Base-by-base conservation (phyloP, 768 basidiomycete genomes). In the Panellus pusillus region DNA sequence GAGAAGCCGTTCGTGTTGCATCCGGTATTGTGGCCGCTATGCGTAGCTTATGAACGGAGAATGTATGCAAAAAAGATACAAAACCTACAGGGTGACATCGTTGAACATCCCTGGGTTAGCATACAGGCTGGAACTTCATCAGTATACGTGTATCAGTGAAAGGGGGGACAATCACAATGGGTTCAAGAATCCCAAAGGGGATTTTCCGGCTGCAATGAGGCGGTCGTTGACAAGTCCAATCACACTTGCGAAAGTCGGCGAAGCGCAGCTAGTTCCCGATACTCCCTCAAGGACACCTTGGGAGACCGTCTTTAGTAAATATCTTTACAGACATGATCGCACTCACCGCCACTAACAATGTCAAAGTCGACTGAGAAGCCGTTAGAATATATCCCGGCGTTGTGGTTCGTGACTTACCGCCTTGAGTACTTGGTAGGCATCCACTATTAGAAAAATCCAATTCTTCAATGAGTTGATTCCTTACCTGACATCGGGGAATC, bases 171-270 rank as follows among this genome's bases (percentile, higher is more conserved):
- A 44, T 42, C 28, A 63, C 56, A 52, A 63, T 17, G 65, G 66
- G 50, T 68, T 67, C 55, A 65, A 53, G 58, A 65, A 68, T 9
- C 79, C 79, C 11, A 81, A 65, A 2, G 75, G 29, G 3, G 63
- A 37, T 52, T 70, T 70, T 0, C 71, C 70, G 0, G 63, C 68
- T 1, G 60, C 67, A 14, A 78, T 48, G n/a, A 75, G 72, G 0
- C 70, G 68, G 44, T 81, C 78, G 39, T 81, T 80, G 36, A 82
- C 60, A 59, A 81, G 70, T 0, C 76, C 66, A 28, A 81, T 65
- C 47, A 81, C 65, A 41, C 71, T 71, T 0, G 79, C 74, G 51
- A 83, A 77, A 1, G 75, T 70, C 2, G 56, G 56, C 52, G 58
- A 55, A 39, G 40, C 37, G 54, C 58, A 60, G 18, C 46, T 49